These are phyloP conservation scores for Penicillium sp. DNA, from an alignment of 2,329 filamentous ascomycete genomes.

Conservation along the genomic window DNA sequence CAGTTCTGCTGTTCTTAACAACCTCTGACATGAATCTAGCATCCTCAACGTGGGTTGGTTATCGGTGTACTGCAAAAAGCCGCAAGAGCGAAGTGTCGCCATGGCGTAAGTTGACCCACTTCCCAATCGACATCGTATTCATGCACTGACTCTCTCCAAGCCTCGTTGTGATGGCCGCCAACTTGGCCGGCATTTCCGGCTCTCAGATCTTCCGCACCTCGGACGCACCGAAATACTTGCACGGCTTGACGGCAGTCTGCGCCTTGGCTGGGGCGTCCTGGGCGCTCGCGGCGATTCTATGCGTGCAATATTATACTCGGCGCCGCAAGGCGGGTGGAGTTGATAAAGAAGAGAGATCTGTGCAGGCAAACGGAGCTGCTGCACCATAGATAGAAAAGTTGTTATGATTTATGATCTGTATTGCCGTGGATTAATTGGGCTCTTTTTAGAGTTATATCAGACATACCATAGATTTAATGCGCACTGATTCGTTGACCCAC, in stretches of 20 bases:
- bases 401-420: no score
- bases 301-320: conserved; percentile 24
- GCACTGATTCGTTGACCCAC: no score
- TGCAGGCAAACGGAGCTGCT: no score
- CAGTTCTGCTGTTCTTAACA: not conserved
- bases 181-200: conserved; percentile 60
- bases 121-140: not conserved
- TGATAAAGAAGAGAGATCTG: no score
- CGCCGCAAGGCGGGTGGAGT: conserved; percentile 25
- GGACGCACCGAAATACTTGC: conserved; percentile 24
- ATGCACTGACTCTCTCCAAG: conserved; percentile 16
- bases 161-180: conserved; percentile 59
- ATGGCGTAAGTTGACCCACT: conserved; percentile 50
- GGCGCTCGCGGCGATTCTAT: conserved; percentile 17
- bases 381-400: no score
- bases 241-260: conserved; percentile 28
- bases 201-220: conserved; percentile 55
- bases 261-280: conserved; percentile 27
- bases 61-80: conserved; percentile 54
- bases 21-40: conserved; percentile 14
- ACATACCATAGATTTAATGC: no score
- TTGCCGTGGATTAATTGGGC: no score
- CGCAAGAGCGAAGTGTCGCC: conserved; percentile 57
- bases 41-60: conserved; percentile 60
- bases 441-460: no score